Evolutionary conservation across 108 stramenopile genomes (phyloP).

Genomic region (Chaetoceros tenuissimus): DNA sequence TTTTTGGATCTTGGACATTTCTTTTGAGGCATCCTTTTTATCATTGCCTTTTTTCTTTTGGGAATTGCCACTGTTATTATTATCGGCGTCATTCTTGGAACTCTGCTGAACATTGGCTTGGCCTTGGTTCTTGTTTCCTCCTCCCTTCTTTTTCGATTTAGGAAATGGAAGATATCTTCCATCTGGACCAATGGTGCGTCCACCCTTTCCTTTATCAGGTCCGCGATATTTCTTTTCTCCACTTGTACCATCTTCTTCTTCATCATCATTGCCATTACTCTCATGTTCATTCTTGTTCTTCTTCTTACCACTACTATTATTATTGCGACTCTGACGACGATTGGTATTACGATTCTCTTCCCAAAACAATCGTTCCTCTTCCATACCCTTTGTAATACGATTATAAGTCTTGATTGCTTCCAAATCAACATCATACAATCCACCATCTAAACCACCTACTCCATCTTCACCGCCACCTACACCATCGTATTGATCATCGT

Average conservation of each 20-base stretch:
- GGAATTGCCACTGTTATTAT: neutral
- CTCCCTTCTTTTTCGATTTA: conserved; percentile 25
- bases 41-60: neutral
- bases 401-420: conserved; percentile 70
- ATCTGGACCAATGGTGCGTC: conserved; percentile 65
- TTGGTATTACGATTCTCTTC: conserved; percentile 7
- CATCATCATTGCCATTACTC: conserved; percentile 1
- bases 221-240: conserved; percentile 52
- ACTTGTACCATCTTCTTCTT: conserved; percentile 6
- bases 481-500: conserved; percentile 84
- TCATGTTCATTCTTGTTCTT: neutral
- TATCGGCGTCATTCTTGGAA: neutral
- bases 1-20: conserved; percentile 50
- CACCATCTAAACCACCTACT: conserved; percentile 25
- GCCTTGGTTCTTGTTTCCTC: conserved; percentile 23
- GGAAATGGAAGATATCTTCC: conserved; percentile 52
- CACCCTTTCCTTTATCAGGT: conserved; percentile 80
- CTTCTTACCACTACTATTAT: conserved; percentile 22
- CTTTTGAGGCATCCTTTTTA: neutral
- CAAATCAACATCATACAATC: conserved; percentile 52
- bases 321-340: neutral
- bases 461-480: conserved; percentile 48
- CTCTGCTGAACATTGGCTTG: no score
- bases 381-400: conserved; percentile 38
- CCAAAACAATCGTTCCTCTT: conserved; percentile 68